Evolutionary conservation across 2,329 filamentous ascomycete genomes (phyloP).

Genomic region (Penicillium sp.): DNA sequence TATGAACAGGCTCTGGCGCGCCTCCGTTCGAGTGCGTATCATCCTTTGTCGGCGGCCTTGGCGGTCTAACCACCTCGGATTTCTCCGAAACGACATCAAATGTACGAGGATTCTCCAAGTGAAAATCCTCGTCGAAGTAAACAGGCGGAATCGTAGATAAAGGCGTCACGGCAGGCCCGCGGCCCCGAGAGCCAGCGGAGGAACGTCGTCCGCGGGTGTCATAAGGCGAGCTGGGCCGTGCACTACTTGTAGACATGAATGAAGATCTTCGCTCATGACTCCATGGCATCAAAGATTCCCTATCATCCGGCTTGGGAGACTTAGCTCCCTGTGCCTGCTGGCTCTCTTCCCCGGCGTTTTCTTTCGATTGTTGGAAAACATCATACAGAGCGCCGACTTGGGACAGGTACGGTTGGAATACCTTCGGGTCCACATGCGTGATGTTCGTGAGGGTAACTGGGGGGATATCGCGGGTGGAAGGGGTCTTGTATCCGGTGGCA

Average conservation of each 20-base stretch:
- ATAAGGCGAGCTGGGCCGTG: constrained; percentile 44
- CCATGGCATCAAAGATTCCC: constrained; percentile 47
- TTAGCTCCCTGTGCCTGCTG: constrained; percentile 47
- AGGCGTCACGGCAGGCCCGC: constrained; percentile 70
- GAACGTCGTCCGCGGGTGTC: constrained; percentile 49
- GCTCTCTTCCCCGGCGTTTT: constrained; percentile 62
- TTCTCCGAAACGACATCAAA: constrained; percentile 96
- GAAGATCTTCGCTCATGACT: constrained; percentile 41
- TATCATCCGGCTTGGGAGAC: constrained; percentile 46
- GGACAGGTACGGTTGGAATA: constrained; percentile 77
- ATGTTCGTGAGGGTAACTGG: constrained; percentile 90
- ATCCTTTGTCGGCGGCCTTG: constrained; percentile 51
- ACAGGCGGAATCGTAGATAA: constrained; percentile 86
- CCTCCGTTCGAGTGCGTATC: constrained; percentile 55
- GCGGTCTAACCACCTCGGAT: constrained; percentile 83
- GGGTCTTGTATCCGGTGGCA: constrained; percentile 71
- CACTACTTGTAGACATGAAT: constrained; percentile 41
- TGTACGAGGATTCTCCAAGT: constrained; percentile 88
- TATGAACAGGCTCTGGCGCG: constrained; percentile 51
- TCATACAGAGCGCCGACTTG: constrained; percentile 87
- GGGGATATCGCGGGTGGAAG: constrained; percentile 83
- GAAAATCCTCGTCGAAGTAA: constrained; percentile 94
- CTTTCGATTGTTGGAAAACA: constrained; percentile 77
- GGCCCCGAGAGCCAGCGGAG: constrained; percentile 49
- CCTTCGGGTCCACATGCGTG: constrained; percentile 68